These are phyloP conservation scores for Thamnidium elegans DNA, from an alignment of 192 early-diverging fungal species.

Conservation along the genomic window DNA sequence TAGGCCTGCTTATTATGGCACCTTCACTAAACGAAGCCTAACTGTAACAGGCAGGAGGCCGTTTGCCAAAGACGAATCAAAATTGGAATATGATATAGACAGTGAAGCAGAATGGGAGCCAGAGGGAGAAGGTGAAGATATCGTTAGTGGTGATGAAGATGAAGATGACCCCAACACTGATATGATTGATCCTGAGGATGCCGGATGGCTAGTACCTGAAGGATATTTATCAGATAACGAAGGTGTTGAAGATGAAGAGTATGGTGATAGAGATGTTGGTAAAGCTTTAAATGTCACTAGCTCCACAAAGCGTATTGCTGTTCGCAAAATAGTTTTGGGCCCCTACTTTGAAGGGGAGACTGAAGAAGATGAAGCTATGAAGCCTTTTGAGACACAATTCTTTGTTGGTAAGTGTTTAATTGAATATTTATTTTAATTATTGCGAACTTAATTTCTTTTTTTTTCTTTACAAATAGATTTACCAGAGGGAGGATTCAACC, in stretches of 20 bases:
- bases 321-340: constrained; percentile 20
- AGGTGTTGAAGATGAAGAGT: constrained; percentile 30
- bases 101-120: constrained; percentile 91
- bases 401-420: constrained; percentile 9
- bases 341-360: constrained; percentile 17
- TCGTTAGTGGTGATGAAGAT: constrained; percentile 76
- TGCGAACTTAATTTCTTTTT: not conserved
- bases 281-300: not conserved
- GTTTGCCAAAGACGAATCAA: constrained; percentile 55
- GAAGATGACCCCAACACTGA: constrained; percentile 48
- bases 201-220: constrained; percentile 82
- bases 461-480: not conserved
- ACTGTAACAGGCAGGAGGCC: constrained; percentile 56
- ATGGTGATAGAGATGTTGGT: constrained; percentile 4
- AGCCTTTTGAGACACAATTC: constrained; percentile 17
- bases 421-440: not conserved
- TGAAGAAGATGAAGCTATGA: constrained; percentile 10
- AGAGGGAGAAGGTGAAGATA: constrained; percentile 87
- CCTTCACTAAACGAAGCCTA: constrained; percentile 66
- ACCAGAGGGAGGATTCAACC: constrained; percentile 11
- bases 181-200: constrained; percentile 36
- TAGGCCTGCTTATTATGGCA: constrained; percentile 78
- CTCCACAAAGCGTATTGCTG: not conserved
- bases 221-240: constrained; percentile 87
- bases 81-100: constrained; percentile 83